Conservation (phyloP, 306 rosid species). For the Benincasa hispida region DNA sequence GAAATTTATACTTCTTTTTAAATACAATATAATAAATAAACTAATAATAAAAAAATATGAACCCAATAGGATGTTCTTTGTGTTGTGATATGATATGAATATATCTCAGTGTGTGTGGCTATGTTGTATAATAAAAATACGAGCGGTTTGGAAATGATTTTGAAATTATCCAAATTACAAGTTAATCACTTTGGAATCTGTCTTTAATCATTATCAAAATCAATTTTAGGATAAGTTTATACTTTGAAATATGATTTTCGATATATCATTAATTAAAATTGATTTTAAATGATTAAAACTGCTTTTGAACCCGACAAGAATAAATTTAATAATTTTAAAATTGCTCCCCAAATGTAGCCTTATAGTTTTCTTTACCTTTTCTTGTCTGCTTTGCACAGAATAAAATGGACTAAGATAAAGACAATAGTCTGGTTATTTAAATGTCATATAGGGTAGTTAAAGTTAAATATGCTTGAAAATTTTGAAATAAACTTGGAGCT, state of each 20-base stretch:
- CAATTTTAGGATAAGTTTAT: background rate
- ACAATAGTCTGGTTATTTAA: background rate
- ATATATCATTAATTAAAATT: too few relatives aligned
- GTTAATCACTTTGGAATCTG: too few relatives aligned
- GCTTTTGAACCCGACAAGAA: too few relatives aligned
- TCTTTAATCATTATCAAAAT: background rate
- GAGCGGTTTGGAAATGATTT: too few relatives aligned
- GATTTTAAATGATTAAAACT: too few relatives aligned
- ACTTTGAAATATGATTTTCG: too few relatives aligned
- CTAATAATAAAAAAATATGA: background rate
- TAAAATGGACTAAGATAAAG: background rate
- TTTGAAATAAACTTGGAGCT: background rate
- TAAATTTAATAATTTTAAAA: too few relatives aligned
- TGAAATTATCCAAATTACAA: too few relatives aligned
- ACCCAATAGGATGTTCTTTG: background rate
- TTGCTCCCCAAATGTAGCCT: too few relatives aligned
- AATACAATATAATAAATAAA: background rate
- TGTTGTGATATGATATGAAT: background rate
- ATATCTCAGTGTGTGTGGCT: background rate
- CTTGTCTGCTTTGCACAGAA: background rate
- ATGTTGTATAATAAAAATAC: too few relatives aligned
- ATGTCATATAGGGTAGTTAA: background rate
- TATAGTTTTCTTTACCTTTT: too few relatives aligned
- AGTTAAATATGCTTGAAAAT: background rate
- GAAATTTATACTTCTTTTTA: background rate